A percentile compares a stretch with the other conserved stretches of the same genome.
phyloP scores from a whole-genome alignment of 2,329 filamentous ascomycete species.

The Thermomyces lanuginosus region DNA sequence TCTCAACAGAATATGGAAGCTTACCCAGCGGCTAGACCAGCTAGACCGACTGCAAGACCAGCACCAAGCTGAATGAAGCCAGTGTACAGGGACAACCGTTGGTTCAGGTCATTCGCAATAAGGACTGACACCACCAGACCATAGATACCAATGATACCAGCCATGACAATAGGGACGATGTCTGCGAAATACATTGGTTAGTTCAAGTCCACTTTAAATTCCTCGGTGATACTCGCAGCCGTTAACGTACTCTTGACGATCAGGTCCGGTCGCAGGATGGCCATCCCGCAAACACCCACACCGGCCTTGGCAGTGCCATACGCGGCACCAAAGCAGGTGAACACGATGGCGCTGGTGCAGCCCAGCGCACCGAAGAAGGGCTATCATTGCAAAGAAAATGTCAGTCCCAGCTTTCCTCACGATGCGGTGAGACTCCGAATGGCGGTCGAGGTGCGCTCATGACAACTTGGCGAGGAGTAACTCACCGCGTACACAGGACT shows the following conservation, averaged over 20 bases:
- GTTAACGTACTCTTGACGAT: constrained; percentile 92
- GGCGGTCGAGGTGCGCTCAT: background rate
- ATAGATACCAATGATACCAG: constrained; percentile 99
- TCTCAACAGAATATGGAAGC: constrained; percentile 7
- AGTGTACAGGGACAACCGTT: constrained; percentile 58
- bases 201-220: constrained; percentile 5
- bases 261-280: constrained; percentile 90
- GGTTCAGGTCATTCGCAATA: constrained; percentile 63
- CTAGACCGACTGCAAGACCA: constrained; percentile 64
- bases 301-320: constrained; percentile 99
- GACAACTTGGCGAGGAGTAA: constrained; percentile 21
- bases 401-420: constrained; percentile 2
- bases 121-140: constrained; percentile 76
- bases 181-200: constrained; percentile 37
- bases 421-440: background rate
- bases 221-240: background rate
- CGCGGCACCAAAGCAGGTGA: constrained; percentile 89
- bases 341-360: constrained; percentile 86
- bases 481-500: constrained; percentile 99
- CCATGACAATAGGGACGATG: constrained; percentile 99
- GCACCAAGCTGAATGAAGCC: constrained; percentile 76
- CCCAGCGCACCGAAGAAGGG: constrained; percentile 97
- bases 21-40: constrained; percentile 59
- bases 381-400: constrained; percentile 28
- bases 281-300: constrained; percentile 96